phyloP scores from a whole-genome alignment of 805 yeast genomes.

The Suhomyces xylopsoci region DNA sequence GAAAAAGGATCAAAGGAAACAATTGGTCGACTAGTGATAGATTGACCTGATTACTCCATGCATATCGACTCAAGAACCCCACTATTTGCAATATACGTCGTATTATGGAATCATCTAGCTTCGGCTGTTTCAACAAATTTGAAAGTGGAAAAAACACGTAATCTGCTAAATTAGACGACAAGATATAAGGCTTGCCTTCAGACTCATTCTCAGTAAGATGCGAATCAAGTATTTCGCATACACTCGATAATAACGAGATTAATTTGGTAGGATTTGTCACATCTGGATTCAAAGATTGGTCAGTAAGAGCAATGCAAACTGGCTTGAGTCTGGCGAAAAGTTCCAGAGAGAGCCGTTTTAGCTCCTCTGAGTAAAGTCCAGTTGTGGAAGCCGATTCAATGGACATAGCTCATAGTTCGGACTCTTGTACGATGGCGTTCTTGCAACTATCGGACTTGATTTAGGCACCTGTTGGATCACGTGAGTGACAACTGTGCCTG shows the following conservation, averaged over 20 bases:
- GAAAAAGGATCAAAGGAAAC: conserved; percentile 27
- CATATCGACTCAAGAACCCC: conserved; percentile 23
- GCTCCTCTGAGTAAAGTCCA: conserved; percentile 5
- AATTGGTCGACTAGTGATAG: conserved; percentile 31
- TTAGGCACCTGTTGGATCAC: neutral
- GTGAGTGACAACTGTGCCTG: neutral
- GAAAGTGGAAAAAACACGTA: conserved; percentile 41
- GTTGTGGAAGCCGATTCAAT: neutral
- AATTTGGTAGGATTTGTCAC: neutral
- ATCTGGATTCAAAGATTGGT: neutral
- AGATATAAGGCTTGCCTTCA: conserved; percentile 12
- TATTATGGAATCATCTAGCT: conserved; percentile 18
- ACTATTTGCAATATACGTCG: conserved; percentile 25
- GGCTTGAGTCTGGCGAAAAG: conserved; percentile 31
- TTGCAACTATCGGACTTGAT: neutral
- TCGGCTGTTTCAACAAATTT: conserved; percentile 26
- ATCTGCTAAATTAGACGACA: conserved; percentile 36
- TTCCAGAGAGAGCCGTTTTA: conserved; percentile 16
- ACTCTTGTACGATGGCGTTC: neutral
- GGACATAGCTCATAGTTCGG: neutral
- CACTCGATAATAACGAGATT: neutral
- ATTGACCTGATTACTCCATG: conserved; percentile 29
- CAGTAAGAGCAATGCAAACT: conserved; percentile 24
- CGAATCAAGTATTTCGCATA: conserved; percentile 8
- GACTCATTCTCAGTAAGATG: conserved; percentile 10